Evolutionary conservation across 768 basidiomycete species (phyloP).

Genomic region (Mrakia gelida): DNA sequence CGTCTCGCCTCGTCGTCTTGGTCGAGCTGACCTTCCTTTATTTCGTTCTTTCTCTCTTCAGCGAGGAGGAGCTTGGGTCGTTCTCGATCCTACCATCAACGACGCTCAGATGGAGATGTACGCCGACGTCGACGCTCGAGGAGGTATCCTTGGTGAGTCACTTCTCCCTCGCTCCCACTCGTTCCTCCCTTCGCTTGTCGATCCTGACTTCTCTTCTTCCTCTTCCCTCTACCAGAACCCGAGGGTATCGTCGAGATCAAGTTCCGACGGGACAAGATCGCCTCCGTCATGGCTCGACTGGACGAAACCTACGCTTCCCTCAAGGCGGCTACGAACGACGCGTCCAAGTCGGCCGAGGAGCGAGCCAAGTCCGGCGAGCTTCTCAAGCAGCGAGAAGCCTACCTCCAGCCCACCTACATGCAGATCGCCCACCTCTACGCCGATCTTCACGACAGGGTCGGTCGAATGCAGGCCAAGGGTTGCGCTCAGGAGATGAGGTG

Average conservation of each 20-base stretch:
- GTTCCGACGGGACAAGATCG: constrained; percentile 88
- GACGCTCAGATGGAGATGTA: constrained; percentile 97
- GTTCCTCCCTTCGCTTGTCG: not conserved
- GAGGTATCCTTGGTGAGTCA: constrained; percentile 63
- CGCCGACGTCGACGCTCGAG: constrained; percentile 89
- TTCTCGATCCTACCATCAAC: constrained; percentile 97
- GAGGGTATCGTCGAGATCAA: constrained; percentile 98
- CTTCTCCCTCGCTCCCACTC: not conserved
- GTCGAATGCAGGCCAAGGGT: constrained; percentile 93
- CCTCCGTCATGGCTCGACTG: constrained; percentile 85
- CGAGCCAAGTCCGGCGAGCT: constrained; percentile 64
- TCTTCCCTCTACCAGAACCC: constrained; percentile 55
- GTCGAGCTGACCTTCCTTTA: not conserved
- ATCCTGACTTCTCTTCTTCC: constrained; percentile 42
- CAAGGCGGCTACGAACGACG: constrained; percentile 74
- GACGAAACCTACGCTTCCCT: constrained; percentile 75
- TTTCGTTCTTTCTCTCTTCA: constrained; percentile 8
- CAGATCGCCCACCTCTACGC: constrained; percentile 91
- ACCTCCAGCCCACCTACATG: constrained; percentile 83
- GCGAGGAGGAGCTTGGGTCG: constrained; percentile 99
- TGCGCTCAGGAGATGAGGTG: constrained; percentile 78
- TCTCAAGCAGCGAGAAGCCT: constrained; percentile 68
- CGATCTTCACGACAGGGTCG: constrained; percentile 85
- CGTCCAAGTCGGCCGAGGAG: constrained; percentile 67
- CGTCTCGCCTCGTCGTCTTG: not conserved